phyloP scores from a whole-genome alignment of 106 monocot species.

The Dendrobium chrysotoxum region DNA sequence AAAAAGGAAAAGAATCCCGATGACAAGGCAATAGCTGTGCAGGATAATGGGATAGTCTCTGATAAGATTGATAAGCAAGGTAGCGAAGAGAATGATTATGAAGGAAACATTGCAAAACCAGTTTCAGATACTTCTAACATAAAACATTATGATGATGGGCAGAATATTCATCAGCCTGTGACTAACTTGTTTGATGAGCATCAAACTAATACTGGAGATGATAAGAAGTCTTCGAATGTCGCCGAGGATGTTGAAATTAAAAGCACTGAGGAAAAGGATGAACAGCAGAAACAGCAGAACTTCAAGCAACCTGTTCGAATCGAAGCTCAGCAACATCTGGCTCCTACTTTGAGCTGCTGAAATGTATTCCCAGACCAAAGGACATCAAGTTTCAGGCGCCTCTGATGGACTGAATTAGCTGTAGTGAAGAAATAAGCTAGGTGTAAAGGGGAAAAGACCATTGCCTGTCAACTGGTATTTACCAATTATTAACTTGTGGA shows the following conservation, averaged over 20 bases:
- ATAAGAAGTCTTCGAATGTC: not conserved
- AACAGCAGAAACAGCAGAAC: not conserved
- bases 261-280: too few relatives aligned
- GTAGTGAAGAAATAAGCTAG: not conserved
- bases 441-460: not conserved
- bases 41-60: not conserved
- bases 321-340: slow-evolving; percentile 4
- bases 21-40: not conserved
- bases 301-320: not conserved
- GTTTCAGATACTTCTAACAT: not conserved
- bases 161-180: not conserved
- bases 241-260: not conserved
- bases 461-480: not conserved
- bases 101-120: not conserved
- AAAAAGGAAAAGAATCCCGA: not conserved
- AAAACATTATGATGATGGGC: not conserved
- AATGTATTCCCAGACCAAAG: not conserved
- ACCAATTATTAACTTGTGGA: not conserved
- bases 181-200: not conserved
- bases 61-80: not conserved
- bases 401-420: not conserved
- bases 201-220: not conserved
- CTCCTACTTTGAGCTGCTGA: slow-evolving; percentile 8
- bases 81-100: not conserved
- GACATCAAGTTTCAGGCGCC: not conserved